Evolutionary conservation across 148 eudicot species (phyloP), one percentile per base, ranked within the genome.

Genomic region (Nepenthes gracilis): DNA sequence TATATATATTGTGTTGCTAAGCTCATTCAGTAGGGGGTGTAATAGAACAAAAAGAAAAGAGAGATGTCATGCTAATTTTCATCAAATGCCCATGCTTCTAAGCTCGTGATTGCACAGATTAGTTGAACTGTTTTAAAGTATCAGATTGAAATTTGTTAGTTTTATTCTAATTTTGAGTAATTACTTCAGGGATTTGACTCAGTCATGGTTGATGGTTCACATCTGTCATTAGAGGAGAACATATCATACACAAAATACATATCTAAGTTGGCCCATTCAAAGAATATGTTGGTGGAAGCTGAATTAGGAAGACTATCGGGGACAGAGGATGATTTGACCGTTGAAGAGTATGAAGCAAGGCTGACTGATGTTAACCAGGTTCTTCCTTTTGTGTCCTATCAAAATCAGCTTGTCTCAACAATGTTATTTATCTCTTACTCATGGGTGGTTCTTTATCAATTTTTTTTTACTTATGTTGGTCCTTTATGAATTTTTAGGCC

Each of bases 301-400:
- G 99, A 93, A 75, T 70, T 93, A 70, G 99, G 99, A 58, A 89
- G 99, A 76, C 75, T 93, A 64, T 86, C 99, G 5, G 99, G 99
- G 61, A 89, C 97, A 15, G 99, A 93, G 59, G 99, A 93, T 72
- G 95, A 79, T 69, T 72, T 93, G 66, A 93, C 92, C 5, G 95
- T 93, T 35, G 89, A 81, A 78, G 92, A 86, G 60, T 94, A 94
- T 75, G 90, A 89, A 74, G 95, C 92, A 66, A 78, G 66, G 77
- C 73, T 94, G 61, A 94, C 99, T 38, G 92, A 86, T 67, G 54
- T 86, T 69, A 67, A 71, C 43, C 95, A 83, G 87, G 99, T 94
- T 36, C 36, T 56, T 57, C 57, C 14, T 23, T 35, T 33, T 47
- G 6, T 34, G 2, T 43, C 23, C 14, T 36, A 2, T 53, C 38